A percentile compares a stretch with the other conserved stretches of the same genome.
phyloP scores from a whole-genome alignment of 2,329 filamentous ascomycete genomes.

The Colletotrichum scovillei region DNA sequence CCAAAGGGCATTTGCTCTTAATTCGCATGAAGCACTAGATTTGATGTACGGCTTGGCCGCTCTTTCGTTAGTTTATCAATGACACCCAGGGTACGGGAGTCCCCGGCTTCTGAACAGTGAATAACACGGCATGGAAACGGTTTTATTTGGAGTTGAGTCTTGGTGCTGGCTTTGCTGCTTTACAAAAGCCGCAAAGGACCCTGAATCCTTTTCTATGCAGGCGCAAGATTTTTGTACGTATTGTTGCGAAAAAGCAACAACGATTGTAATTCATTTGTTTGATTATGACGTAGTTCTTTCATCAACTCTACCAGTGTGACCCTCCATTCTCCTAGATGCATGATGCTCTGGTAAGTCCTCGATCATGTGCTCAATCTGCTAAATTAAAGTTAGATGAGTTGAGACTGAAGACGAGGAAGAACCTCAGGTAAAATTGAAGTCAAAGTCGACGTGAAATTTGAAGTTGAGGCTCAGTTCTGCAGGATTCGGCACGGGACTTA shows the following conservation, averaged over 20 bases:
- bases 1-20: constrained; percentile 8
- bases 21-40: constrained; percentile 31
- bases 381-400: no score
- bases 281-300: neutral
- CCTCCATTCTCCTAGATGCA: neutral
- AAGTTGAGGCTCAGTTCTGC: neutral
- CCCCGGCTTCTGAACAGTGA: constrained; percentile 16
- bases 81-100: constrained; percentile 16
- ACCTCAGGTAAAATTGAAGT: neutral
- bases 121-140: neutral
- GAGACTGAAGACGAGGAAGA: no score
- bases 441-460: neutral
- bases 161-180: neutral
- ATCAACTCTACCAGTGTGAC: no score
- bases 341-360: neutral
- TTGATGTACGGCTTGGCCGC: constrained; percentile 13
- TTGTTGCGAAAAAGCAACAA: constrained; percentile 13
- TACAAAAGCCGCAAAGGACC: neutral
- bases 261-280: constrained; percentile 25
- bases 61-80: constrained; percentile 21
- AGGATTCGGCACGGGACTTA: neutral
- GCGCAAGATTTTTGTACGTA: constrained; percentile 22
- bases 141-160: neutral
- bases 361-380: neutral
- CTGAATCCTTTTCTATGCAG: constrained; percentile 12